A percentile compares a stretch with the other conserved stretches of the same genome.
These are phyloP conservation scores for Phytopythium delawarense DNA, from an alignment of 352 stramenopile species.

Conservation along the genomic window DNA sequence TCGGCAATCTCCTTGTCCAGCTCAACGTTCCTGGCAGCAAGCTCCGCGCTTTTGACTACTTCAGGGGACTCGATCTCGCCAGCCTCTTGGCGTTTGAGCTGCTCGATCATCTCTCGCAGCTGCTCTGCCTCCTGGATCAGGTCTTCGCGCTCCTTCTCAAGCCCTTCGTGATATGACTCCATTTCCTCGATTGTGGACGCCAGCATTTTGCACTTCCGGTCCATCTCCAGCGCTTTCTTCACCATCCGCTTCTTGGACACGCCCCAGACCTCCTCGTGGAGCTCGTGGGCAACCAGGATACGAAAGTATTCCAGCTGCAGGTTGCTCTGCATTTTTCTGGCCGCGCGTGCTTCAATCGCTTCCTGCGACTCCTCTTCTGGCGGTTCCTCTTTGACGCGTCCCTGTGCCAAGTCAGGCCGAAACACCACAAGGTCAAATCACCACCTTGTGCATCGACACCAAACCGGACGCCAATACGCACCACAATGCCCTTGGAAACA, in stretches of 20 bases:
- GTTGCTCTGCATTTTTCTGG: constrained; percentile 53
- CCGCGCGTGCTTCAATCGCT: constrained; percentile 56
- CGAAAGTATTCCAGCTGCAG: constrained; percentile 75
- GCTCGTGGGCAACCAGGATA: constrained; percentile 66
- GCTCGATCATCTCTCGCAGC: constrained; percentile 52
- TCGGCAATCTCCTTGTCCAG: constrained; percentile 73
- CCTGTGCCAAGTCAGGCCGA: constrained; percentile 14
- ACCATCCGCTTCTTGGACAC: constrained; percentile 48
- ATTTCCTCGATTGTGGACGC: constrained; percentile 40
- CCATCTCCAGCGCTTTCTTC: constrained; percentile 40
- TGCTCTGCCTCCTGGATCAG: constrained; percentile 49
- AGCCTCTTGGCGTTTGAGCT: constrained; percentile 50
- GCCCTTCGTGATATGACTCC: constrained; percentile 30
- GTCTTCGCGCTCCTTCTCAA: constrained; percentile 60
- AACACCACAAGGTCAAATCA: background rate
- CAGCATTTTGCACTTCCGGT: constrained; percentile 57
- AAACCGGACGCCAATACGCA: constrained; percentile 12
- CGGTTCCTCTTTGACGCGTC: constrained; percentile 58
- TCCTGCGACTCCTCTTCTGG: constrained; percentile 66
- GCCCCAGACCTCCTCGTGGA: constrained; percentile 77
- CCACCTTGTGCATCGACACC: background rate
- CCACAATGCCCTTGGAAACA: constrained; percentile 78
- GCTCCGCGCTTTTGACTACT: constrained; percentile 47
- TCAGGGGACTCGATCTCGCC: constrained; percentile 64
- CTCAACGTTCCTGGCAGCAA: constrained; percentile 42